phyloP scores from a whole-genome alignment of 805 yeast genomes.

The Naumovozyma dairenensis region DNA sequence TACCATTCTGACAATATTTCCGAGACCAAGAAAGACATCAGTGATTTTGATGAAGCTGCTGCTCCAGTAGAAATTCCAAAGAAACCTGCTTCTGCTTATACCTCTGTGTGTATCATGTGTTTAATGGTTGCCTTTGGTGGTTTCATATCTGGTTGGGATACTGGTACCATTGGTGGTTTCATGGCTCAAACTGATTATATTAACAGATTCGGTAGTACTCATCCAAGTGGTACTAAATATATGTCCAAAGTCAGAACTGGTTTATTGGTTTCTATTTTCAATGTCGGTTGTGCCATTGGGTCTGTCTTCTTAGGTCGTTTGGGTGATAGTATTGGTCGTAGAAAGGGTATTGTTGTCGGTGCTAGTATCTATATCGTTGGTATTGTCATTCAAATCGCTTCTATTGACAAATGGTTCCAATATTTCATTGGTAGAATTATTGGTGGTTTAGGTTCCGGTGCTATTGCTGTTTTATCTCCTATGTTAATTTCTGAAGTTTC shows the following conservation, averaged over 20 bases:
- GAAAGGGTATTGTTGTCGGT: slow-evolving; percentile 48
- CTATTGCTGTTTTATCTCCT: slow-evolving; percentile 64
- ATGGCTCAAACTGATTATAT: slow-evolving; percentile 23
- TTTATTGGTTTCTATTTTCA: slow-evolving; percentile 48
- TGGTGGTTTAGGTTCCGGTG: slow-evolving; percentile 71
- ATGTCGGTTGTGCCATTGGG: slow-evolving; percentile 67
- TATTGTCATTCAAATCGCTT: slow-evolving; percentile 53
- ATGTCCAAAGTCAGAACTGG: slow-evolving; percentile 46
- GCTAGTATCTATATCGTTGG: slow-evolving; percentile 59
- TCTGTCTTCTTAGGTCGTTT: slow-evolving; percentile 47
- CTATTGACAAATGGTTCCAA: slow-evolving; percentile 49
- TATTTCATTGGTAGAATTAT: slow-evolving; percentile 52
- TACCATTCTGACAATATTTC: no score
- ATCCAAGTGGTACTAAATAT: slow-evolving; percentile 35
- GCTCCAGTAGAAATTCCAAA: slow-evolving; percentile 20
- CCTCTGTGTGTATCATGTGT: slow-evolving; percentile 4
- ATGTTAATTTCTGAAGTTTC: slow-evolving; percentile 43
- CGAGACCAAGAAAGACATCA: no score
- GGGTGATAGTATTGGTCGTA: slow-evolving; percentile 57
- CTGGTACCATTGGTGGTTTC: slow-evolving; percentile 51
- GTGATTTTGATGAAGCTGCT: neutral
- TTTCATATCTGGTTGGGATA: slow-evolving; percentile 59
- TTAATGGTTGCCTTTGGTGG: slow-evolving; percentile 9
- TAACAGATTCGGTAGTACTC: slow-evolving; percentile 44
- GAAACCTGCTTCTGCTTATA: slow-evolving; percentile 29